These are phyloP conservation scores for Aspergillus sp. DNA, from an alignment of 2,329 filamentous ascomycete species.

Conservation along the genomic window DNA sequence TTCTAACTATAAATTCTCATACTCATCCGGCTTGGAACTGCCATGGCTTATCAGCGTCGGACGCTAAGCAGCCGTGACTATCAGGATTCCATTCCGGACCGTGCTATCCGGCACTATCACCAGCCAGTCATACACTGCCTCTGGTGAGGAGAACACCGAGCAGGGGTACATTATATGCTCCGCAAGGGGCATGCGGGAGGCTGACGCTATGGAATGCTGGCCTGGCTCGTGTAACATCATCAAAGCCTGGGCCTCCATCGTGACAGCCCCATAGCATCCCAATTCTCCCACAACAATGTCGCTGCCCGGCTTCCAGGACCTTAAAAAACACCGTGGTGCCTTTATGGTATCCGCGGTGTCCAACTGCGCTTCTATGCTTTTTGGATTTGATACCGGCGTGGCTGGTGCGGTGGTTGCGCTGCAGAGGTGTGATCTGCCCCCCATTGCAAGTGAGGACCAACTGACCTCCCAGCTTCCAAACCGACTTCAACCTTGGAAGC, in stretches of 20 bases:
- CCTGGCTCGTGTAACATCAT: no score
- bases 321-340: not conserved
- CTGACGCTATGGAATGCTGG: no score
- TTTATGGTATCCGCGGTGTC: conserved; percentile 1
- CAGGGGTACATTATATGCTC: not conserved
- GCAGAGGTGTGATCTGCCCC: not conserved
- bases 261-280: not conserved
- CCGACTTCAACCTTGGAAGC: not conserved
- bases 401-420: conserved; percentile 1
- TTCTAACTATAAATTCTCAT: no score
- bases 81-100: not conserved
- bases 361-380: conserved; percentile 1
- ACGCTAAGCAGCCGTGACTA: not conserved
- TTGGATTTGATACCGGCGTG: not conserved
- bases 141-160: not conserved
- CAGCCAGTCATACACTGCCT: not conserved
- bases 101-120: conserved; percentile 2
- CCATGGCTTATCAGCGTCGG: not conserved
- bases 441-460: not conserved
- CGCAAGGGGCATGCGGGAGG: not conserved
- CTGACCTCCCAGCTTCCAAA: not conserved
- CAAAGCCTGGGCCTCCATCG: no score
- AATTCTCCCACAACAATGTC: not conserved
- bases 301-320: not conserved
- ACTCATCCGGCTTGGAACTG: not conserved